A percentile compares a stretch with the other conserved stretches of the same genome.
These are phyloP conservation scores for Talaromyces nanjingensis DNA, from an alignment of 495 filamentous ascomycete genomes.

Conservation along the genomic window DNA sequence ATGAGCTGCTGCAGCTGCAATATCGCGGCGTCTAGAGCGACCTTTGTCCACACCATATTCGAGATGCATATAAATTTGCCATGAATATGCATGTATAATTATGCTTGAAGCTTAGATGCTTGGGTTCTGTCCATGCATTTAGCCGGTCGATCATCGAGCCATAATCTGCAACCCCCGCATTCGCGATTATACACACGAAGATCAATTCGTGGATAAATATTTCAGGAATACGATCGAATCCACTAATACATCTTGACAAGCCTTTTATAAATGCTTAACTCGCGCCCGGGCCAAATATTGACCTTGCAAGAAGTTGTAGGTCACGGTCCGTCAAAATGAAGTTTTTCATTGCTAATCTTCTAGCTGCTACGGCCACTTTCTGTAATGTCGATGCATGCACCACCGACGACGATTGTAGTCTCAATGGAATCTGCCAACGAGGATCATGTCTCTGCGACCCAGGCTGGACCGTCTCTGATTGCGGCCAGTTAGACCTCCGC, in stretches of 20 bases:
- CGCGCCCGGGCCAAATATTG: neutral
- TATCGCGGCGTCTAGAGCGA: neutral
- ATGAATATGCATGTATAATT: neutral
- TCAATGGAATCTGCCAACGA: constrained; percentile 28
- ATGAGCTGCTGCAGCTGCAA: neutral
- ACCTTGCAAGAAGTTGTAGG: neutral
- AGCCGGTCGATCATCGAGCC: neutral
- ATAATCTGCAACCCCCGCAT: neutral
- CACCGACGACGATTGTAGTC: constrained; percentile 34
- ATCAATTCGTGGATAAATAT: neutral
- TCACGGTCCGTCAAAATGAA: neutral
- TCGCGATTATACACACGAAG: neutral
- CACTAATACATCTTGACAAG: neutral
- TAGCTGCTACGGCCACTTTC: neutral
- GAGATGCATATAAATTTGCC: neutral
- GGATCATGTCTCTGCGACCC: constrained; percentile 26
- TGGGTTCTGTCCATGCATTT: neutral
- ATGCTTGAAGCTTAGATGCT: neutral
- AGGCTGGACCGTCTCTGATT: constrained; percentile 30
- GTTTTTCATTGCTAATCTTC: neutral
- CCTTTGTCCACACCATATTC: neutral
- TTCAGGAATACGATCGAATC: neutral
- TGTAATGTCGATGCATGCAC: constrained; percentile 11
- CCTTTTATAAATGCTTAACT: neutral
- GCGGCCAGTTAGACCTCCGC: constrained; percentile 28